Conservation (phyloP, 106 monocot species). For the Dendrobium officinale region DNA sequence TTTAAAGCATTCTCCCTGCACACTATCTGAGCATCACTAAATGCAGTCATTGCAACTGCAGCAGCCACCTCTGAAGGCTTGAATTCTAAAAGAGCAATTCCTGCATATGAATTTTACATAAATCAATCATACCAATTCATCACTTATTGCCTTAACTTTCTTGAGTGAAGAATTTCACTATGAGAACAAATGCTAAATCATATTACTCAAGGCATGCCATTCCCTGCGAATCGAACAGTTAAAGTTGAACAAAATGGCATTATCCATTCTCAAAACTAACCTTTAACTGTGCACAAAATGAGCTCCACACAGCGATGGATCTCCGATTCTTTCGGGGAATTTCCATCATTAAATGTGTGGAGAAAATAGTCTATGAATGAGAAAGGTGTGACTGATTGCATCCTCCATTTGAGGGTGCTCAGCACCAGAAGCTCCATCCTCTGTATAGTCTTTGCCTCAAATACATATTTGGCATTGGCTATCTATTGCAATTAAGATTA, state of each 20-base stretch:
- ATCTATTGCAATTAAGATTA: slow-evolving; percentile 22
- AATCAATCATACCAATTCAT: background rate
- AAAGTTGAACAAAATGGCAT: background rate
- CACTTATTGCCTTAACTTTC: background rate
- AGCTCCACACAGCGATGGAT: slow-evolving; percentile 30
- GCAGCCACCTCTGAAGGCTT: slow-evolving; percentile 20
- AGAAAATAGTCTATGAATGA: slow-evolving; percentile 57
- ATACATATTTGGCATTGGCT: slow-evolving; percentile 35
- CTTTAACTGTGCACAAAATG: slow-evolving; percentile 36
- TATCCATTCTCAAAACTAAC: slow-evolving; percentile 12
- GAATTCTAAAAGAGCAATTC: slow-evolving; percentile 6
- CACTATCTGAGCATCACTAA: background rate
- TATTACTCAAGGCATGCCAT: no score
- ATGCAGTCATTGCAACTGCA: slow-evolving; percentile 3
- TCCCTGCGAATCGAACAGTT: no score
- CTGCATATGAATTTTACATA: slow-evolving; percentile 5
- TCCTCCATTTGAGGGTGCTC: slow-evolving; percentile 63
- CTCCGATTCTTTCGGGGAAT: slow-evolving; percentile 10
- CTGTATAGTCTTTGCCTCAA: slow-evolving; percentile 55
- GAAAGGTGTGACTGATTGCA: slow-evolving; percentile 67
- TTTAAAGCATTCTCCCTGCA: background rate
- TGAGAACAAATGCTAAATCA: no score
- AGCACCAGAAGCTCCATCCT: slow-evolving; percentile 73
- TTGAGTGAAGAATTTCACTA: background rate
- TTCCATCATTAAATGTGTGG: slow-evolving; percentile 24